Evolutionary conservation across 140 eudicot genomes (phyloP).

Genomic region (Ambrosia hybrid): DNA sequence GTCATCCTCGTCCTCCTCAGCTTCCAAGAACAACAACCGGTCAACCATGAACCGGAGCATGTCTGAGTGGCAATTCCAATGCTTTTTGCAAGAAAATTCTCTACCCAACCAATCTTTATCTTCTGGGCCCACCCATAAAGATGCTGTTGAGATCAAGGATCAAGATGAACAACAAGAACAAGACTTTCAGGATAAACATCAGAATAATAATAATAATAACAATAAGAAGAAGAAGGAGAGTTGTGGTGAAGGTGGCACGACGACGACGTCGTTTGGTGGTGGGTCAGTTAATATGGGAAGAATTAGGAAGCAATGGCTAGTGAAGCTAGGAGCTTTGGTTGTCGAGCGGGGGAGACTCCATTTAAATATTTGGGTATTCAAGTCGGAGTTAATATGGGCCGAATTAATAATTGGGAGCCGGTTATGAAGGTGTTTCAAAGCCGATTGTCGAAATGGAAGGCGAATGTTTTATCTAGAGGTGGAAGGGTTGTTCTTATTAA

Average conservation of each 20-base stretch:
- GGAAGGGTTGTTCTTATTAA: too few relatives aligned
- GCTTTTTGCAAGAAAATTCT: constrained; percentile 67
- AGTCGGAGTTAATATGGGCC: too few relatives aligned
- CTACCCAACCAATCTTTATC: constrained; percentile 31
- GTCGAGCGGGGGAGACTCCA: too few relatives aligned
- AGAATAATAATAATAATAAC: too few relatives aligned
- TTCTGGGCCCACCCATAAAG: constrained; percentile 39
- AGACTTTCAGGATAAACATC: constrained; percentile 25
- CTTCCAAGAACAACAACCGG: constrained; percentile 33
- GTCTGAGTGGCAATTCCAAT: constrained; percentile 91
- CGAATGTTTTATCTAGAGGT: too few relatives aligned
- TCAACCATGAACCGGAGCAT: constrained; percentile 78
- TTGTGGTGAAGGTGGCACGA: neutral
- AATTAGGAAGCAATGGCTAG: too few relatives aligned
- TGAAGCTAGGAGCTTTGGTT: too few relatives aligned
- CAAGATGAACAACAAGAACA: constrained; percentile 20
- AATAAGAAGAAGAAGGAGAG: neutral
- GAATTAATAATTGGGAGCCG: too few relatives aligned
- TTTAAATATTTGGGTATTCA: too few relatives aligned
- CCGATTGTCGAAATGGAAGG: too few relatives aligned
- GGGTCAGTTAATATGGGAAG: too few relatives aligned
- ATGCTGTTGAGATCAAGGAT: constrained; percentile 50
- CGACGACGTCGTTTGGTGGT: constrained; percentile 27
- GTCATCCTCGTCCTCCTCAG: constrained; percentile 42
- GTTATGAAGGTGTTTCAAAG: too few relatives aligned